Conservation (phyloP, 2,329 filamentous ascomycete species). For the Venturia aucupariae region DNA sequence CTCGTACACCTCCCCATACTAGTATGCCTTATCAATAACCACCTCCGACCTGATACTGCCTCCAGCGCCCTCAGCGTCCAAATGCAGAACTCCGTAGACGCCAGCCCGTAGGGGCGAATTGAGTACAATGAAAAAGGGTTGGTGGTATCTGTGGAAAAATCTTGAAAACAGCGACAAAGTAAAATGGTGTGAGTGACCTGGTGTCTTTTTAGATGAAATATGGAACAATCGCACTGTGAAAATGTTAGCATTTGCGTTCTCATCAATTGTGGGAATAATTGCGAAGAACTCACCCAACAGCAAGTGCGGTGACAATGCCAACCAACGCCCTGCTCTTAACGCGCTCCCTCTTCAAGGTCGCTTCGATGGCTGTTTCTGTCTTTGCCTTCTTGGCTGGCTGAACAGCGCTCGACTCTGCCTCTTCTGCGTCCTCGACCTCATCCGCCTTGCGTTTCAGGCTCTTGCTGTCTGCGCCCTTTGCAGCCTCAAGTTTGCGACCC, state of each 20-base stretch:
- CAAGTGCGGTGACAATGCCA: conserved; percentile 77
- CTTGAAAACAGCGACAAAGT: background rate
- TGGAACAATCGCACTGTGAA: conserved; percentile 12
- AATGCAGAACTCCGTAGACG: conserved; percentile 2
- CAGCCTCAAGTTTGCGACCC: conserved; percentile 46
- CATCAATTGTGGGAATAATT: background rate
- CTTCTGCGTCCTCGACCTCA: conserved; percentile 47
- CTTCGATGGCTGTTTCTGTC: conserved; percentile 49
- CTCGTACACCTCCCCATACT: conserved; percentile 1
- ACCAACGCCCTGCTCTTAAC: conserved; percentile 79
- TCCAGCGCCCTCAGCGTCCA: background rate
- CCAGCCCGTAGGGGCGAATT: background rate
- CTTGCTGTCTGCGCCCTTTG: conserved; percentile 18
- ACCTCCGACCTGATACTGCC: background rate
- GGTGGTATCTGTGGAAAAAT: conserved; percentile 9
- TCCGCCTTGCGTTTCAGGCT: conserved; percentile 35
- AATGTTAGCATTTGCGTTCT: background rate
- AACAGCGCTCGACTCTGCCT: conserved; percentile 35
- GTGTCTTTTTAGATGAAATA: conserved; percentile 12
- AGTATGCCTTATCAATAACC: background rate
- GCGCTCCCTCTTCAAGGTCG: conserved; percentile 73
- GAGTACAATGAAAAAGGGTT: background rate
- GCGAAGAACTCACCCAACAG: conserved; percentile 57
- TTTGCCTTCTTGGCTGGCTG: conserved; percentile 61
- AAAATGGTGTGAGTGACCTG: background rate